Evolutionary conservation across 805 yeast genomes (phyloP), one percentile per base, ranked within the genome.

Genomic region (Candida pseudoglaebosa): DNA sequence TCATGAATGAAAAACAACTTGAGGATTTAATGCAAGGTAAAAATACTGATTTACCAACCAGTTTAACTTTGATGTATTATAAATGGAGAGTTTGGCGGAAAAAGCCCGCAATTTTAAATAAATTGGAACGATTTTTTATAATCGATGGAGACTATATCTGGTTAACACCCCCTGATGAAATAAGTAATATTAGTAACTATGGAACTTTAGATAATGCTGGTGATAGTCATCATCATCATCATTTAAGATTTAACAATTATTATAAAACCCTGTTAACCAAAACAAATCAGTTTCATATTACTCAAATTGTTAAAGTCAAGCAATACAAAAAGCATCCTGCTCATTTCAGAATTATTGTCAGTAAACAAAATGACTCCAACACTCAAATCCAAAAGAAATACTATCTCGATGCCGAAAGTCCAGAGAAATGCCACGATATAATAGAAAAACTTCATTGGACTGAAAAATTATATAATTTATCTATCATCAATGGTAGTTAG

Each of bases 91-190:
- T 91, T 0, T 86, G 88, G 85, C 73, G 97, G 52, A 77, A 93
- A 43, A 91, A 90, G 50, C 90, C 89, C 16, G 81, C 95, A 0
- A 80, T 91, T 47, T 77, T 84, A 42, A 80, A 79, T 41, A 73
- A 89, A 38, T 86, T 86, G 44, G 95, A 89, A 50, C 78, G 93
- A 50, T 77, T 89, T 1, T 67, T 91, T 22, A 89, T 93, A 1
- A 77, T 91, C 28, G 98, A 91, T 59, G 98, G 97, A n/a, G 95
- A 88, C 50, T 89, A 88, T 52, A 78, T 91, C 10, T 91, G 90
- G 52, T 76, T 91, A 35, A 78, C 87, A 51, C 96, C 97, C 0
- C 82, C 89, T 5, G 88, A 85, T 49, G 91, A 86, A 42, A 71
- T 78, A 75, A 33, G 51, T 16, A 33, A 22, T 33, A 10, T 21